Base-by-base conservation (phyloP, 139 green algal genomes). In the Trebouxia sp. region DNA sequence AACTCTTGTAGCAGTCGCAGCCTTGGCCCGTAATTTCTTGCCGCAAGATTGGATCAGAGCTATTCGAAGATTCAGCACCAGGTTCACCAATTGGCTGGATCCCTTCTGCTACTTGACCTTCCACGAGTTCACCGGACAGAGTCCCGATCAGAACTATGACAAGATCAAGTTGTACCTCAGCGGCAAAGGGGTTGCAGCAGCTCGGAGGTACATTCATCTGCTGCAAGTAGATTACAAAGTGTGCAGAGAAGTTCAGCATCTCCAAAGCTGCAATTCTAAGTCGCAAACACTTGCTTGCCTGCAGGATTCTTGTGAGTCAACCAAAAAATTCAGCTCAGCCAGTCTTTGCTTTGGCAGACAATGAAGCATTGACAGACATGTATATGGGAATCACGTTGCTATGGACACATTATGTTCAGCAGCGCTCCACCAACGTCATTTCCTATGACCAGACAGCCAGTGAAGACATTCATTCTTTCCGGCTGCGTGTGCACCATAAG, bases 101-200 rank as follows among this genome's bases (percentile, higher is more conserved):
- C 67, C 67, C 0, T 77, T 56, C 26, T 56, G 67, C 10, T 56
- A 51, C 41, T 77, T 56, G n/a, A 77, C 67, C 37, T 56, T 77
- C 28, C 24, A 35, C 9, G 67, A 77, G 28, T 77, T 77, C n/a
- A 38, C 67, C 32, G 67, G 67, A 6, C 42, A 51, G 7, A 77
- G 39, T 22, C 67, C 67, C 26, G 67, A 77, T 53, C 67, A 77
- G 67, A 77, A 77, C 67, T 77, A 77, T 56, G 67, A 77, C 11
- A 51, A 38, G 41, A 39, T 77, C 37, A 77, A 77, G 67, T 17
- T 53, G 26, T 77, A 77, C 42, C 67, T 77, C 24, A 77, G 67
- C 22, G 67, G 39, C 10, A 55, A 53, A 37, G 67, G 67, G 39
- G 24, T 77, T 53, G 41, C 41, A 37, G 41, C 41, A 41, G 67